Evolutionary conservation across 768 basidiomycete species (phyloP), one percentile per base, ranked within the genome.

Genomic region (Suillus cothurnatus): DNA sequence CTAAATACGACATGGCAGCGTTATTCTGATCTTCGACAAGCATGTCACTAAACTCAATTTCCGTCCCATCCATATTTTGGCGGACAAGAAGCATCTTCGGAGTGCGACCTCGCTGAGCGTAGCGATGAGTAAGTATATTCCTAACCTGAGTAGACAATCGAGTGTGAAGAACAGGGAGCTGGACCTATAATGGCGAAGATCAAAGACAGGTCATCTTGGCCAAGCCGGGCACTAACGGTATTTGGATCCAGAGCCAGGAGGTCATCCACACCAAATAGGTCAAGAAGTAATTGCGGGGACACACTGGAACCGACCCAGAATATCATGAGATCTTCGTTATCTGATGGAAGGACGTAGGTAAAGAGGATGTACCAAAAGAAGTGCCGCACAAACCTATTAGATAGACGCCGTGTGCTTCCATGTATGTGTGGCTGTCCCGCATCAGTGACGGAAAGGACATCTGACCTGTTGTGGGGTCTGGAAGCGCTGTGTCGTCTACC

Each of bases 11-110:
- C 88, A 96, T 85, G 0, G 90, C 91, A n/a, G 93, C 95, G 71
- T 97, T 97, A 73, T 99, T 99, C 75, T 91, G 87, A 77, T 99
- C 97, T 80, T 99, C 97, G 31, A 97, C 88, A 15, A 99, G 83
- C 92, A 97, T 92, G 78, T 99, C 97, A 68, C 92, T 92, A 71
- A 97, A 98, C 76, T 99, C 97, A 53, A 99, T 86, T 79, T 99
- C 97, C 61, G 87, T 81, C 15, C 87, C 97, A 72, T 99, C 97
- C 74, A 95, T 81, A 73, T 97, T 94, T 74, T 99, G 97, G 11
- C 97, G 86, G 0, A 93, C 93, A 32, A 99, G 83, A 41, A 87
- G 78, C 69, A 95, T 81, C 73, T 88, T 91, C 8, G 82, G 80
- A 39, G 75, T 70, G 4, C 86, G 83, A 19, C 84, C 82, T 38